Evolutionary conservation across 2,329 filamentous ascomycete species (phyloP), one percentile per base, ranked within the genome.

Genomic region (Pestalotiopsis sp.): DNA sequence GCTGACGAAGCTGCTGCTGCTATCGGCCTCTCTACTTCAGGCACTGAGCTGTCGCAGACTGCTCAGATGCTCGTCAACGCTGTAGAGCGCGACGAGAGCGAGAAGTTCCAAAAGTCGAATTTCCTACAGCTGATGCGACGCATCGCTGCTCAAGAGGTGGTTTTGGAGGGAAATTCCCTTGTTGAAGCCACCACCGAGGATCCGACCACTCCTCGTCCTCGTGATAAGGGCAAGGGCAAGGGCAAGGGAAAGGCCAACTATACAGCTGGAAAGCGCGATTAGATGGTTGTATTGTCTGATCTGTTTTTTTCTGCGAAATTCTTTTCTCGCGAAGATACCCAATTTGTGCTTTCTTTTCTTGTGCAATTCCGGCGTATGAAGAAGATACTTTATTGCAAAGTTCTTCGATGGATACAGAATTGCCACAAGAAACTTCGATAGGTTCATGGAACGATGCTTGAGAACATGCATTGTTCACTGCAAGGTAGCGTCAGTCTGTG

Each of bases 101-200:
- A 89, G 61, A 95, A 95, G 76, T 96, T 96, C 79, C 88, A 90
- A 74, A 89, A 94, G 75, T 95, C 92, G 72, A 88, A 88, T 69
- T 97, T 97, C 75, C 81, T 95, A 0, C 85, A 87, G 3, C 82
- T 97, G 60, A 96, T 97, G 93, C 88, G 92, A 36, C 87, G 88
- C 69, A 87, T 96, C 67, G 87, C 91, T 65, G 90, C 93, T 75
- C 85, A 87, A 67, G 90, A 96, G 80, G 89, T 94, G 14, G 87
- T 87, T 63, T 89, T 96, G 49, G 86, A 93, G 72, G 92, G 91
- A 56, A 91, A 93, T 76, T 87, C 89, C 74, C 84, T 92, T 74
- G 88, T 92, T 60, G 85, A 77, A 31, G 65, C 68, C 4, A n/a
- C 27, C 25, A 6, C 31, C 17, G 27, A 17, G 17, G 45, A 52